Base-by-base conservation (phyloP, 371 early-diverging fungal species). In the Saksenaea vasiformis region DNA sequence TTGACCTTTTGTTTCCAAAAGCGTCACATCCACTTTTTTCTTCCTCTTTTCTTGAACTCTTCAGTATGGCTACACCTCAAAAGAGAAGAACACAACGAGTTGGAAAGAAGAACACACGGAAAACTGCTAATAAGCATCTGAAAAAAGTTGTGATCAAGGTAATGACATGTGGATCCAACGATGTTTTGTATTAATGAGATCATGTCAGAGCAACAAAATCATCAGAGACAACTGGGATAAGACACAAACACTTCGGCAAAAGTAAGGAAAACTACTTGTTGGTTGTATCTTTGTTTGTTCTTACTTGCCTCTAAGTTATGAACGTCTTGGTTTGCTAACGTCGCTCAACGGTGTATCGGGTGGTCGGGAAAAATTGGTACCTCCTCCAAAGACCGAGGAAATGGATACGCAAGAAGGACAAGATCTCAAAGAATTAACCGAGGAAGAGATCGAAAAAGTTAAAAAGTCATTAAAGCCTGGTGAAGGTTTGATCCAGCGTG, bases 401-500 rank as follows among this genome's bases (percentile, higher is more conserved):
- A 56, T 58, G 62, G 58, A 68, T 10, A 64, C 58, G 3, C 75
- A 76, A 17, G 66, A 66, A 14, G 74, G 71, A n/a, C 72, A 72
- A 43, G 82, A 78, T 24, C 72, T 78, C 47, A 77, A 73, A 47
- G 81, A 88, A 7, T 68, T 81, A 17, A 76, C 84, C 1, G 88
- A 87, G 24, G 80, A 69, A 28, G 84, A 83, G 22, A 68, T 83
- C 11, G 81, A 76, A 60, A 68, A 78, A 61, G 59, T 83, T 38
- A 80, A 76, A 70, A 77, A 68, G 64, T 66, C 70, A 19, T 77
- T 83, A 34, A 77, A 74, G 13, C 85, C 85, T 54, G 91, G 88
- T 38, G 88, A 87, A 69, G 93, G 91, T 80, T 73, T 91, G 31
- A 91, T 93, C 62, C 89, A 92, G 70, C 87, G 93, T 57, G 93